Base-by-base conservation (phyloP, 2,329 filamentous ascomycete genomes). In the Alternaria dauci region DNA sequence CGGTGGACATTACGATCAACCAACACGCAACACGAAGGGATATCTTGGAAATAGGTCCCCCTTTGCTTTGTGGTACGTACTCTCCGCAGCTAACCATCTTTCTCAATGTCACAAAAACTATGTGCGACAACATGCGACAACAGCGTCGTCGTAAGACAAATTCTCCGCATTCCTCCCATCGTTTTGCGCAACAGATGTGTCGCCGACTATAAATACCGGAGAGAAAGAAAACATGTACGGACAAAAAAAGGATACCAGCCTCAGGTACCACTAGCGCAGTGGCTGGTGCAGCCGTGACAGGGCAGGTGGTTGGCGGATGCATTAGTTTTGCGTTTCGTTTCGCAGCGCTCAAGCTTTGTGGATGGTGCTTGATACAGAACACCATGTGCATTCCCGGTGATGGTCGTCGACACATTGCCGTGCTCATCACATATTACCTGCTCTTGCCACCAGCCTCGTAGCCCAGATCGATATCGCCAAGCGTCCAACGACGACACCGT, bases 211-310 rank as follows among this genome's bases (percentile, higher is more conserved):
- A 20, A 32, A 47, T 47, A 47, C 18, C 4, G 18, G n/a, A 36
- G 18, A 41, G 36, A 39, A 43, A n/a, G n/a, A 12, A 32, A 32
- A 5, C 25, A 44, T 26, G 14, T 23, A 43, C 14, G 11, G 1
- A 3, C 36, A 20, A 20, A n/a, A n/a, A 23, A 43, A 25, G 11
- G 38, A 7, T 41, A n/a, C 38, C 38, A 23, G 18, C 38, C 18
- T 41, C 38, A 39, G 38, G 38, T 39, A 38, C 34, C 14, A 38
- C 16, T 39, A 20, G 36, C 8, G 36, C 26, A 44, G 47, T 51
- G 44, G 54, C 41, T 55, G 43, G 59, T 58, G 47, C 8, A 16
- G 26, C 18, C n/a, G 39, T 60, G 59, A 51, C 51, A 42, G 26
- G 43, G 30, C 28, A 30, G 51, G 47, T 54, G 34, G 46, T 46